phyloP scores from a whole-genome alignment of 2,329 filamentous ascomycete genomes.

The Hawksworthiomyces lignivorus region DNA sequence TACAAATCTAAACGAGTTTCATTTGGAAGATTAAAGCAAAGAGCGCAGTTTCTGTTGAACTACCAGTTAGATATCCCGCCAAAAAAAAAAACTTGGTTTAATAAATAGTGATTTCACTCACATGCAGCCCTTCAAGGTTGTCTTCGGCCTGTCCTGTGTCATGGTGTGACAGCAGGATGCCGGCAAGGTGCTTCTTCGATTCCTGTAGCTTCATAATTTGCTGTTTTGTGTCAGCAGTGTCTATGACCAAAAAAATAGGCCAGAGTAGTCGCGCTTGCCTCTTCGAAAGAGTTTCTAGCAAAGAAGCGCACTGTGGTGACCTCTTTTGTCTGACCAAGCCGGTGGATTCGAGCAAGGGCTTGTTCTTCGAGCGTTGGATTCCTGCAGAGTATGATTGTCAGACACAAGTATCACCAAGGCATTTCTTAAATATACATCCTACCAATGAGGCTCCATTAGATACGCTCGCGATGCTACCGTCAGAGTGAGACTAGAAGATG shows the following conservation, averaged over 20 bases:
- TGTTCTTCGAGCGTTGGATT: constrained; percentile 25
- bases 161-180: constrained; percentile 9
- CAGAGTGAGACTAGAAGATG: constrained; percentile 36
- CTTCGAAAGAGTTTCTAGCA: constrained; percentile 21
- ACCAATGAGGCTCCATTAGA: constrained; percentile 44
- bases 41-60: background rate
- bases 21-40: background rate
- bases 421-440: too few relatives aligned
- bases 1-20: too few relatives aligned
- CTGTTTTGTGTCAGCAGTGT: constrained; percentile 2
- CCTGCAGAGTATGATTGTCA: too few relatives aligned
- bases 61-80: too few relatives aligned
- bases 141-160: background rate
- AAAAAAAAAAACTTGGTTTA: too few relatives aligned
- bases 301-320: constrained; percentile 22
- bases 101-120: background rate
- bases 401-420: too few relatives aligned
- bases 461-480: constrained; percentile 39
- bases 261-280: constrained; percentile 11
- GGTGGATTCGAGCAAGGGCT: constrained; percentile 21
- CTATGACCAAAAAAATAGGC: background rate
- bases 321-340: constrained; percentile 20
- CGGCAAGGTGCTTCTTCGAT: constrained; percentile 14
- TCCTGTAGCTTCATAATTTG: constrained; percentile 13
- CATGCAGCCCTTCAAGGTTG: constrained; percentile 4